These are phyloP conservation scores for Arctostaphylos glauca DNA, from an alignment of 148 eudicot species.

Conservation along the genomic window DNA sequence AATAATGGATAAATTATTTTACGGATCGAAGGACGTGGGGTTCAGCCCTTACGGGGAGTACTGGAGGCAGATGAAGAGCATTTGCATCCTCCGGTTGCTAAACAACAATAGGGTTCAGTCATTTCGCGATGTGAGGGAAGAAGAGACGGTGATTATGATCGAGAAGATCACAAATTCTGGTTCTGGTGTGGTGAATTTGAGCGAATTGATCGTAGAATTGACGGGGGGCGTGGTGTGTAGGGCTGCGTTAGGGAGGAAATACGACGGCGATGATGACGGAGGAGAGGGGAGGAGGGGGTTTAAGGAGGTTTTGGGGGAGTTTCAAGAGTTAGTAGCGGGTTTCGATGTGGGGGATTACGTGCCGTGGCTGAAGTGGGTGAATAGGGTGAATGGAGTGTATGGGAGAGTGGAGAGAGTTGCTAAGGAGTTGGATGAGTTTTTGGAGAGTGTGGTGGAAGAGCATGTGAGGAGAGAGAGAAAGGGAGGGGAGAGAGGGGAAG, in stretches of 20 bases:
- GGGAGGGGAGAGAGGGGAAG: background rate
- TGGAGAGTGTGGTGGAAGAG: conserved; percentile 2
- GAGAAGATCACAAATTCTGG: conserved; percentile 8
- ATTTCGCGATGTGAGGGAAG: conserved; percentile 17
- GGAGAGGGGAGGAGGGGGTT: background rate
- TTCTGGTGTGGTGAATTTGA: conserved; percentile 28
- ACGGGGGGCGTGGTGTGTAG: background rate
- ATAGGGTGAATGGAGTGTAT: background rate
- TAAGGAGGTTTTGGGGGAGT: background rate
- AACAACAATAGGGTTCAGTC: conserved; percentile 27
- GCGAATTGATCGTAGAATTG: conserved; percentile 18
- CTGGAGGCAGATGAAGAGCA: conserved; percentile 62
- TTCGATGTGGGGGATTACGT: background rate
- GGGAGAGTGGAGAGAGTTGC: conserved; percentile 29
- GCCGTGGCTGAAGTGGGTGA: background rate
- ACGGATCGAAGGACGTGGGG: conserved; percentile 30
- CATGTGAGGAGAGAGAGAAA: background rate
- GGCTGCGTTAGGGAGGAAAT: background rate
- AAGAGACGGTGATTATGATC: conserved; percentile 18
- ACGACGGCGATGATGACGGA: background rate
- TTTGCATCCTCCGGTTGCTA: conserved; percentile 37
- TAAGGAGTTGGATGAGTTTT: conserved; percentile 9
- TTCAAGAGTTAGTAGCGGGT: background rate
- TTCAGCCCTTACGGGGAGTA: conserved; percentile 50
- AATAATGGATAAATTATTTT: conserved; percentile 8